Conservation (phyloP, 176 grass and related monocot genomes). For the Eleusine coracana region DNA sequence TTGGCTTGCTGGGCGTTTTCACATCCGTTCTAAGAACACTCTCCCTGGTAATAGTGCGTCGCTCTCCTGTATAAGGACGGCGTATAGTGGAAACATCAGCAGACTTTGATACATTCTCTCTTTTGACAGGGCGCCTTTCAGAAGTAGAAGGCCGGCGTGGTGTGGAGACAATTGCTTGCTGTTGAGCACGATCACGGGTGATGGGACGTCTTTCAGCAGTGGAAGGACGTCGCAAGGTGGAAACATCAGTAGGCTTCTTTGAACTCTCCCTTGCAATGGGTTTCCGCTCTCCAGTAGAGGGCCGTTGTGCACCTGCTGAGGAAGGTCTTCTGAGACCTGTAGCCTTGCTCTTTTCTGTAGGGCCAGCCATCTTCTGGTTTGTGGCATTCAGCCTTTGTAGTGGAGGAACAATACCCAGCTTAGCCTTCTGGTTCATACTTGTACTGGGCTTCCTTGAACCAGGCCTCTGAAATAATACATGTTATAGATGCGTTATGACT, state of each 20-base stretch:
- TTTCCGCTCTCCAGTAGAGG: constrained; percentile 33
- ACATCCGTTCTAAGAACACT: constrained; percentile 39
- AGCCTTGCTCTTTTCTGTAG: constrained; percentile 33
- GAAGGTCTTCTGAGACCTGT: constrained; percentile 45
- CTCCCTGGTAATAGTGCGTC: constrained; percentile 38
- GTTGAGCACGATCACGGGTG: constrained; percentile 39
- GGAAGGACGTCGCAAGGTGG: constrained; percentile 41
- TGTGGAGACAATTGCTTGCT: constrained; percentile 26
- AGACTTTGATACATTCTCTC: constrained; percentile 26
- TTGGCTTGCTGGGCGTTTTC: constrained; percentile 41
- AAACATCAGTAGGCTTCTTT: constrained; percentile 44
- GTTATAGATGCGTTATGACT: constrained; percentile 24
- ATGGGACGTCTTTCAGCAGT: constrained; percentile 42
- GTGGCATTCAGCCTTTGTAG: constrained; percentile 46
- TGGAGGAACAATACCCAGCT: constrained; percentile 33
- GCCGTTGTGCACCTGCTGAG: constrained; percentile 30
- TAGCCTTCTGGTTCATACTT: constrained; percentile 55
- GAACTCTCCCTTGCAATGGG: constrained; percentile 21
- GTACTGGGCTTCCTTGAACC: constrained; percentile 29
- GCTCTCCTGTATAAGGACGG: constrained; percentile 57
- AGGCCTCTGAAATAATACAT: constrained; percentile 55
- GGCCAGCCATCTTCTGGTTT: constrained; percentile 36
- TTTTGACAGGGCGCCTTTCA: constrained; percentile 43
- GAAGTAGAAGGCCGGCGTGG: constrained; percentile 49
- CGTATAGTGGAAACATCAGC: constrained; percentile 27